phyloP scores from a whole-genome alignment of 208 protist species.

The Leishmania gerbilli region DNA sequence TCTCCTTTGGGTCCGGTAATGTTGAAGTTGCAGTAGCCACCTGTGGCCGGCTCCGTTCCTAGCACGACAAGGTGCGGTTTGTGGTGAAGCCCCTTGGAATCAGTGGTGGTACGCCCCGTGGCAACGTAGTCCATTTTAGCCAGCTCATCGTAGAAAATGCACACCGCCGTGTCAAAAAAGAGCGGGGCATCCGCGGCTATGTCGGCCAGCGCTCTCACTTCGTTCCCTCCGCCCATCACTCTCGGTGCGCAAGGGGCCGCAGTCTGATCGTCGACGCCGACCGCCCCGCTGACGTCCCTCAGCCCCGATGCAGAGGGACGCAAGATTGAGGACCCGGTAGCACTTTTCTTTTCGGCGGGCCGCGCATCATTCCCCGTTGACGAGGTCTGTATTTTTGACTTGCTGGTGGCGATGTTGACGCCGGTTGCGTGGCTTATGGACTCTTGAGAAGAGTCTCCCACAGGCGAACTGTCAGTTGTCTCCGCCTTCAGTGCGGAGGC shows the following conservation, averaged over 20 bases:
- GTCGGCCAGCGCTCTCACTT: not conserved
- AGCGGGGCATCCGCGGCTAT: slow-evolving; percentile 28
- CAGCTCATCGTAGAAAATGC: slow-evolving; percentile 63
- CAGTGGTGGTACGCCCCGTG: slow-evolving; percentile 56
- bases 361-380: not conserved
- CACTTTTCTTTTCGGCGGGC: slow-evolving; percentile 1
- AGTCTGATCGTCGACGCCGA: not conserved
- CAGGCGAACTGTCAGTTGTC: not conserved
- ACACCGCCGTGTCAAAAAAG: slow-evolving; percentile 83
- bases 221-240: slow-evolving; percentile 2
- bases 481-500: slow-evolving; percentile 13
- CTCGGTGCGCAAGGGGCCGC: not conserved
- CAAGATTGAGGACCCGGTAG: not conserved
- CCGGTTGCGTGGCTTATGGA: slow-evolving; percentile 2
- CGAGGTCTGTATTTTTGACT: not conserved
- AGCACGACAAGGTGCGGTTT: slow-evolving; percentile 63
- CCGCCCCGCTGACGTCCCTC: not conserved
- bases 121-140: slow-evolving; percentile 75
- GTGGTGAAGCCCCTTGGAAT: slow-evolving; percentile 60
- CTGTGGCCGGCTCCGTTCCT: slow-evolving; percentile 34
- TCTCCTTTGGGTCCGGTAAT: slow-evolving; percentile 25
- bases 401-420: not conserved
- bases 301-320: not conserved
- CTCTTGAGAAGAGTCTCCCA: slow-evolving; percentile 9
- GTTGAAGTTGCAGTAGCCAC: slow-evolving; percentile 61